Evolutionary conservation across 1,139 yeast species (phyloP), one percentile per base, ranked within the genome.

Genomic region (Diutina rugosa): DNA sequence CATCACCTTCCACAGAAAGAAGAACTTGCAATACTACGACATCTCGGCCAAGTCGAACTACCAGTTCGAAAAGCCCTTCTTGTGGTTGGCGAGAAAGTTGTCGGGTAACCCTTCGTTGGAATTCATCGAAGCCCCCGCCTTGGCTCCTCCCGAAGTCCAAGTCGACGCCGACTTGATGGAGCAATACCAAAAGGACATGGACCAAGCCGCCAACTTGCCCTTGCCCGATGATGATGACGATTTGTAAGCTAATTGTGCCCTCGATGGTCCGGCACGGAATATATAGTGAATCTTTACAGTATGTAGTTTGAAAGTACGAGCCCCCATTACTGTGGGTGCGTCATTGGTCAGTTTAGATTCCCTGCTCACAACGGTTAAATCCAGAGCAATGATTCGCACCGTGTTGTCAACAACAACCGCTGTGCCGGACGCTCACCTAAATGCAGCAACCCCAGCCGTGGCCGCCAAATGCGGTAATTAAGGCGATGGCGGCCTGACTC

Each of bases 1-100:
- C 72, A 93, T 93, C 80, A 95, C 99, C 67, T 95, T 95, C 97
- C 99, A 93, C 89, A 88, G 98, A 85, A 95, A 95, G 95, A 95
- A 95, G 86, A 93, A 95, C 81, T 84, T 95, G 75, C 99, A 95
- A 80, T 95, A 95, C 80, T 95, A 95, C 79, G 99, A 95, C 76
- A 95, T 95, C 72, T 91, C 98, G 60, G 99, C 99, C 74, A 95
- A 95, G 81, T 93, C 99, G 65, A 95, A 95, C 84, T 95, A 95
- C 82, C 95, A 95, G 83, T 95, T 95, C 69, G 99, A 95, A 81
- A 95, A 95, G 82, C 99, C 99, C 62, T 95, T 93, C 88, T 85
- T 95, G 76, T 95, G 99, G 99, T 89, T 95, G 71, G 99, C 99
- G 57, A 89, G 99, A 85, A 95, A 95, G 81, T 84, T 95, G 71